Percentiles rank a stretch among this genome's conserved stretches.
Conservation (phyloP, 768 basidiomycete genomes). For the Trametes cingulata region DNA sequence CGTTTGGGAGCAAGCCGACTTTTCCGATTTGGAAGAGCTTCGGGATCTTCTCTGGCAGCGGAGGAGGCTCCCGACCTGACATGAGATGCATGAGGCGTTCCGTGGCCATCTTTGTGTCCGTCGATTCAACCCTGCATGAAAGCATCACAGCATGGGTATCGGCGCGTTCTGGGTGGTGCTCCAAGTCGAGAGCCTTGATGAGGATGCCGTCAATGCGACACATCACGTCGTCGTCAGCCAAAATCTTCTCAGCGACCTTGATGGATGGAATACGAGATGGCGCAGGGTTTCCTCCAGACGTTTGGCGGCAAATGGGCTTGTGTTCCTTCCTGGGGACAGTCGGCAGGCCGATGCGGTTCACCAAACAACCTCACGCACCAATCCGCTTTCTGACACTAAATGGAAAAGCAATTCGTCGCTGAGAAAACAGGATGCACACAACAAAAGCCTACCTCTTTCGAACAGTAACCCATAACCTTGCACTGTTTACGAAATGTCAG, state of each 20-base stretch:
- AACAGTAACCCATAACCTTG: slow-evolving; percentile 19
- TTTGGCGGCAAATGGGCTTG: slow-evolving; percentile 9
- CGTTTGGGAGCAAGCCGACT: neutral
- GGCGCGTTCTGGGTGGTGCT: slow-evolving; percentile 19
- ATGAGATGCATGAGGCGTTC: slow-evolving; percentile 1
- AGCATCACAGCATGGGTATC: slow-evolving; percentile 6
- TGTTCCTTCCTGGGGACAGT: slow-evolving; percentile 14
- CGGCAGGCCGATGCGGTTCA: neutral
- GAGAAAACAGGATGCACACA: neutral
- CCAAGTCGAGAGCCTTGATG: slow-evolving; percentile 19
- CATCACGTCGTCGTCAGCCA: slow-evolving; percentile 16
- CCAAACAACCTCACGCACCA: slow-evolving; percentile 1
- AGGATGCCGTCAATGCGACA: slow-evolving; percentile 15
- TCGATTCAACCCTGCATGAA: slow-evolving; percentile 1
- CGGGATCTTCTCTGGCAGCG: slow-evolving; percentile 7
- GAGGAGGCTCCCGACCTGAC: slow-evolving; percentile 7
- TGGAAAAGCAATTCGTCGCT: neutral
- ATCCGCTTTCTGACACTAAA: slow-evolving; percentile 15
- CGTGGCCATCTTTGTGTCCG: neutral
- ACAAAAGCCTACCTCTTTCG: slow-evolving; percentile 2
- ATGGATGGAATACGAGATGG: slow-evolving; percentile 6
- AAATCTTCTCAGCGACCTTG: slow-evolving; percentile 16
- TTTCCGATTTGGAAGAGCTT: slow-evolving; percentile 21
- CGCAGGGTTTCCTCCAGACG: neutral
- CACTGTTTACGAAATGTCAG: neutral